Evolutionary conservation across 306 rosid species (phyloP).

Genomic region (Benincasa hispida): DNA sequence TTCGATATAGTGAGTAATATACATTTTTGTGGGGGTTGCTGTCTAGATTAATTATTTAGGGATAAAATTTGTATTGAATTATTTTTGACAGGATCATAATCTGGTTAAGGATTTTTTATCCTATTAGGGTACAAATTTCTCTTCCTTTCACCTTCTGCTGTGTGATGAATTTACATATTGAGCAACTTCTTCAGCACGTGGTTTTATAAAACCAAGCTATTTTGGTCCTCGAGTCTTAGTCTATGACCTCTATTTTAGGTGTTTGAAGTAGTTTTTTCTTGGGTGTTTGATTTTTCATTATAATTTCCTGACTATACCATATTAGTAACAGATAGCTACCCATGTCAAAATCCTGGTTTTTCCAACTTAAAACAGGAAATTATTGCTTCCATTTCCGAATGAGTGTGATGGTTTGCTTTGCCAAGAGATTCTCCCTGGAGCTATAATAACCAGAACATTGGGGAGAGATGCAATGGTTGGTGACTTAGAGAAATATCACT

Average conservation of each 20-base stretch:
- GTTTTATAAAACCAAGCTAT: background rate
- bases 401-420: background rate
- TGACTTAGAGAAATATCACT: background rate
- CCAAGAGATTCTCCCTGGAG: background rate
- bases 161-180: background rate
- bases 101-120: background rate
- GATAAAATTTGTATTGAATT: background rate
- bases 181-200: background rate
- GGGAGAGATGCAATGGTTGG: background rate
- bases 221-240: background rate
- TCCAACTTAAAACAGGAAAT: background rate
- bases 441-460: background rate
- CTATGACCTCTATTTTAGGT: background rate
- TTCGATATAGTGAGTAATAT: conserved; percentile 80
- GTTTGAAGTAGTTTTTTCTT: background rate
- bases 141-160: background rate
- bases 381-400: background rate
- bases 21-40: background rate
- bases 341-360: background rate
- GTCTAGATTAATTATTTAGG: background rate
- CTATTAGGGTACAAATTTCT: background rate
- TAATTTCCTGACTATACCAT: background rate
- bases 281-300: background rate
- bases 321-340: background rate
- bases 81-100: background rate